A percentile compares a stretch with the other conserved stretches of the same genome.
Evolutionary conservation across 352 stramenopile genomes (phyloP).

Genomic region (Globisporangium heterothallicum): DNA sequence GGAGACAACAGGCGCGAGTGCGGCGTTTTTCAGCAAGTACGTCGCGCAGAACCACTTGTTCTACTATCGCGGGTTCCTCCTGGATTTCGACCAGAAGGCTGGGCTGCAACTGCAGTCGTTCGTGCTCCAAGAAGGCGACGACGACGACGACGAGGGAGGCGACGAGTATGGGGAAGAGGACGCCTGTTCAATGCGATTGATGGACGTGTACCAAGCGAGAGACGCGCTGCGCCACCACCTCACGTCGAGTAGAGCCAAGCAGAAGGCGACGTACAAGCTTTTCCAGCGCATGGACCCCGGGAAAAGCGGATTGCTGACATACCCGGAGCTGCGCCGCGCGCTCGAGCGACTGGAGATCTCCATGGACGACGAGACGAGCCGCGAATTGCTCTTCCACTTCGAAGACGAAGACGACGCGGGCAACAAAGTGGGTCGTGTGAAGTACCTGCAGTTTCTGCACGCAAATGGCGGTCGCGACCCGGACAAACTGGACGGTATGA

Average conservation of each 20-base stretch:
- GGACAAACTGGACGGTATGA: slow-evolving; percentile 55
- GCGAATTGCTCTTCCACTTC: slow-evolving; percentile 39
- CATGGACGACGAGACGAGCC: slow-evolving; percentile 30
- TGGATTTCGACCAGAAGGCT: slow-evolving; percentile 50
- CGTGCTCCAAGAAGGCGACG: slow-evolving; percentile 53
- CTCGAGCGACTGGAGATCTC: slow-evolving; percentile 51
- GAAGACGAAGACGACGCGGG: slow-evolving; percentile 53
- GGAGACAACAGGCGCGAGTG: slow-evolving; percentile 29
- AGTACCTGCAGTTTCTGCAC: slow-evolving; percentile 63
- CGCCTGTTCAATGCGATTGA: too few species aligned
- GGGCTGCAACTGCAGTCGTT: slow-evolving; percentile 47
- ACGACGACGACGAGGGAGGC: slow-evolving; percentile 12
- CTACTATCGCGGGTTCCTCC: slow-evolving; percentile 65
- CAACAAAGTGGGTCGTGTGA: slow-evolving; percentile 32
- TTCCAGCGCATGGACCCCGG: slow-evolving; percentile 53
- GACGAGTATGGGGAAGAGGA: too few species aligned
- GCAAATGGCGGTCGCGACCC: slow-evolving; percentile 57
- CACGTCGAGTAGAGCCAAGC: slow-evolving; percentile 31
- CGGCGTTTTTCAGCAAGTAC: slow-evolving; percentile 41
- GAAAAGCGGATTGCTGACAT: slow-evolving; percentile 45
- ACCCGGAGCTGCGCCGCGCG: slow-evolving; percentile 51
- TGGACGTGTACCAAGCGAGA: slow-evolving; percentile 40
- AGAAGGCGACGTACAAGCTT: slow-evolving; percentile 57
- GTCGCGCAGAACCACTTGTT: slow-evolving; percentile 40
- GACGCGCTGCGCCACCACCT: slow-evolving; percentile 50